Conservation (phyloP, 2,329 filamentous ascomycete species). For the Aspergillus intermedius region DNA sequence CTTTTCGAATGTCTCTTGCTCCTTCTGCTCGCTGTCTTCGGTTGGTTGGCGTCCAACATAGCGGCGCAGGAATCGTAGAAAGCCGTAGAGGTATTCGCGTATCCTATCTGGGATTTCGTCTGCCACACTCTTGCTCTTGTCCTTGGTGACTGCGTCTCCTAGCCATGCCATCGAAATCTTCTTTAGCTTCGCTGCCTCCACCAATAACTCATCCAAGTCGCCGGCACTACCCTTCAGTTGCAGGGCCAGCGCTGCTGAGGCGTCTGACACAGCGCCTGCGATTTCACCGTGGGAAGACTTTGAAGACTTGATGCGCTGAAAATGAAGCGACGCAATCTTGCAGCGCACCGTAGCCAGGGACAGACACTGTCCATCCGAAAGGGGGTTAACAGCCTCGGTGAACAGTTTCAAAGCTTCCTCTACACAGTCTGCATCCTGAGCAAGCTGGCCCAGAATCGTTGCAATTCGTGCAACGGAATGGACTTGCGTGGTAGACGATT, state of each 20-base stretch:
- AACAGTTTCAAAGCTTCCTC: conserved; percentile 35
- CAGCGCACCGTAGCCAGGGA: conserved; percentile 32
- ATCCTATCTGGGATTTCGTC: conserved; percentile 19
- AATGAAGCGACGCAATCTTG: conserved; percentile 32
- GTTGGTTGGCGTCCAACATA: conserved; percentile 31
- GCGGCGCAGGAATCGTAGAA: conserved; percentile 35
- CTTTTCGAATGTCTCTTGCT: conserved; percentile 24
- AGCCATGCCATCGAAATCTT: conserved; percentile 35
- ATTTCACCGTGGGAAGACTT: conserved; percentile 14
- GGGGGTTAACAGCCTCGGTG: conserved; percentile 23
- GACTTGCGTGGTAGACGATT: conserved; percentile 11
- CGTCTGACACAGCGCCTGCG: conserved; percentile 25
- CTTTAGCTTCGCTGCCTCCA: conserved; percentile 38
- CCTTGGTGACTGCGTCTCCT: conserved; percentile 24
- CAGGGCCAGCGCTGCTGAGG: conserved; percentile 27
- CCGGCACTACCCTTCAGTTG: conserved; percentile 33
- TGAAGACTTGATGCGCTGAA: conserved; percentile 25
- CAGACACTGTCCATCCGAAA: conserved; percentile 27
- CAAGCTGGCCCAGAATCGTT: conserved; percentile 33
- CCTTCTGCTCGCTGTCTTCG: conserved; percentile 22
- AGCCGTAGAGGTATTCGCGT: conserved; percentile 32
- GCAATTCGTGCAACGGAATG: conserved; percentile 27
- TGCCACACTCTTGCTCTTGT: conserved; percentile 9
- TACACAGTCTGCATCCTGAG: conserved; percentile 34
- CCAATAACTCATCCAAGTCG: conserved; percentile 40